These are phyloP conservation scores for Mangifera indica DNA, from an alignment of 345 rosid species.

Conservation along the genomic window DNA sequence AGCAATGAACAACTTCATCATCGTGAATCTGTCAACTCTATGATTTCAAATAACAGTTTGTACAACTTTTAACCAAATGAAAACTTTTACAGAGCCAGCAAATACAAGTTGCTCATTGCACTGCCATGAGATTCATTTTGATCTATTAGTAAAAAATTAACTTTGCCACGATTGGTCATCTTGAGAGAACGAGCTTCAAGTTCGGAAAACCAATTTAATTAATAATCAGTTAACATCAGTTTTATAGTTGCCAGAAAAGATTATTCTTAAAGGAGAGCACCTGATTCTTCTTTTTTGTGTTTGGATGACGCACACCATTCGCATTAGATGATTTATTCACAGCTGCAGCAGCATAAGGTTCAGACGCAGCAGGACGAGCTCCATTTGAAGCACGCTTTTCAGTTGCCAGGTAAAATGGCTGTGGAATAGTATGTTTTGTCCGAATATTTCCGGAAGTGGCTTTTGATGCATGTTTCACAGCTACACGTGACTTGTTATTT, in stretches of 20 bases:
- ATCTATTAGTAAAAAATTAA: not conserved
- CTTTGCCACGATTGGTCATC: not conserved
- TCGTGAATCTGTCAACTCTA: not conserved
- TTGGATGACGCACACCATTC: constrained; percentile 27
- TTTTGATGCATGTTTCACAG: constrained; percentile 46
- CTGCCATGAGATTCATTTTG: constrained; percentile 3
- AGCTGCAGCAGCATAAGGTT: constrained; percentile 32
- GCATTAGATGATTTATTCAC: constrained; percentile 28
- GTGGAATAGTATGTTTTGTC: constrained; percentile 75
- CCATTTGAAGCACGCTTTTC: constrained; percentile 82
- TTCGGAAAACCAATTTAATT: not conserved
- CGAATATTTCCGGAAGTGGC: constrained; percentile 39
- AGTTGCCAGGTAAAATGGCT: constrained; percentile 83
- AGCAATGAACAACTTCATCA: not conserved
- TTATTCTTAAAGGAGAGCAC: constrained; percentile 13
- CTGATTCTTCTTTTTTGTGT: constrained; percentile 43
- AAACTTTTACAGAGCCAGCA: not conserved
- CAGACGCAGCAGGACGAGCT: constrained; percentile 43
- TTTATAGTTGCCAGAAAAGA: not conserved
- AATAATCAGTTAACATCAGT: not conserved
- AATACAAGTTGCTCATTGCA: constrained; percentile 3
- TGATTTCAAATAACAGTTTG: not conserved
- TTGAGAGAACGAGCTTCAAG: not conserved
- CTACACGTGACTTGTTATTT: constrained; percentile 30
- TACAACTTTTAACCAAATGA: not conserved